These are phyloP conservation scores for Fusarium dlaminii DNA, from an alignment of 2,329 filamentous ascomycete genomes.

Conservation along the genomic window DNA sequence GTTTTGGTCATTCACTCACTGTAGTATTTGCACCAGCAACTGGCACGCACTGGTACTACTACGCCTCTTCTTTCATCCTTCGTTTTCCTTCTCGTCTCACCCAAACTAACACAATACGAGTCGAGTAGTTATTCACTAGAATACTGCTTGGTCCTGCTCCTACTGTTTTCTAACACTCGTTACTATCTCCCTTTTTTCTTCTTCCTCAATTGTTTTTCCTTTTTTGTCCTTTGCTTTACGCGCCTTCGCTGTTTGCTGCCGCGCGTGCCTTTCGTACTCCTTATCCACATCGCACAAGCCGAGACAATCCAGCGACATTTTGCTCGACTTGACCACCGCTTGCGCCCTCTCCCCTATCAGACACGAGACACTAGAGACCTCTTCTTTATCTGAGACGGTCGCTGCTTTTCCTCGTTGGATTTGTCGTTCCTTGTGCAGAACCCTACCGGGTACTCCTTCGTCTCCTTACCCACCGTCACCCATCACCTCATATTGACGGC, in stretches of 20 bases:
- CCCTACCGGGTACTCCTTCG: conserved; percentile 26
- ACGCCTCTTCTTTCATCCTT: conserved; percentile 24
- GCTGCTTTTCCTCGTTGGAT: conserved; percentile 33
- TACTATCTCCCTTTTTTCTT: conserved; percentile 5
- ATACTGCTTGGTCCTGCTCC: conserved; percentile 9
- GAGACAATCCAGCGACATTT: conserved; percentile 29
- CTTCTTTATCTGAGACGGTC: conserved; percentile 27
- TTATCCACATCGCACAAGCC: conserved; percentile 30
- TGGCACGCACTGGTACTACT: not conserved
- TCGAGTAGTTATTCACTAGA: conserved; percentile 20
- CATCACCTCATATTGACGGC: conserved; percentile 12
- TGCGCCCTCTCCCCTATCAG: conserved; percentile 10
- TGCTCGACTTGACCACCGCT: conserved; percentile 13
- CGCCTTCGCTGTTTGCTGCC: conserved; percentile 19
- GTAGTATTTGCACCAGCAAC: not conserved
- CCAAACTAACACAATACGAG: conserved; percentile 14
- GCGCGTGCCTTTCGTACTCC: conserved; percentile 25
- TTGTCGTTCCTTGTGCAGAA: conserved; percentile 21
- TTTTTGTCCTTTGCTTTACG: conserved; percentile 4
- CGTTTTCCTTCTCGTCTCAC: conserved; percentile 21
- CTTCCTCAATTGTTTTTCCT: not conserved
- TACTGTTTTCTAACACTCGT: conserved; percentile 31
- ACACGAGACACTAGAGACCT: conserved; percentile 13
- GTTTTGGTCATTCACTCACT: conserved; percentile 7
- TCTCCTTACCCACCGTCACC: conserved; percentile 4